Base-by-base conservation (phyloP, 225 moss, liverwort and hornwort species). In the Climacium dendroides region DNA sequence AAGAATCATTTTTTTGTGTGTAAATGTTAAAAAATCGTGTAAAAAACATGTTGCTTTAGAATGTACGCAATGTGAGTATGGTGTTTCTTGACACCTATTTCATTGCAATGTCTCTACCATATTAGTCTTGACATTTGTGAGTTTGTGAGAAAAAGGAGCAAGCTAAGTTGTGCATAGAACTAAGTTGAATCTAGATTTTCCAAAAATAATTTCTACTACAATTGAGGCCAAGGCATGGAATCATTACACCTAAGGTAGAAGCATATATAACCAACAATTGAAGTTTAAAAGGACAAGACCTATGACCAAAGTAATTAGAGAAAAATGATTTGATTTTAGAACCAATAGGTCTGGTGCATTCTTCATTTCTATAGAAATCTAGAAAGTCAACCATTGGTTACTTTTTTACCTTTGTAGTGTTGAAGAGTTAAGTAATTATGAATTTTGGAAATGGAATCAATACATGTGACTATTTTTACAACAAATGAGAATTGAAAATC, bases 331-430 rank as follows among this genome's bases (percentile, higher is more conserved):
- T 39, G 37, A 39, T 13, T 67, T 65, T 39, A 37, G 23, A 67
- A 39, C 7, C 37, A 13, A 23, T 19, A n/a, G 11, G 22, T n/a
- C n/a, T n/a, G n/a, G n/a, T 23, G 7, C 2, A 64, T 34, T 64
- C 5, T 64, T 64, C 10, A 64, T 34, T 64, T 64, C 34, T 63
- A 9, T 3, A 66, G 3, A 11, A 19, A 9, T 10, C 5, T n/a
- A 4, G 5, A 66, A 66, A 19, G 12, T 19, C 66, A n/a, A 22
- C 20, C 7, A 66, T 66, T 2, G 1, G 6, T 3, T 2, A n/a
- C 0, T n/a, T 65, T 11, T n/a, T n/a, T 1, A 67, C 11, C 22
- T 23, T 1, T 19, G 3, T 1, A 65, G 0, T 0, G 2, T 67
- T 39, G 13, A 39, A 0, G 7, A 1, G n/a, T 67, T 37, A 67